Conservation (phyloP, 768 basidiomycete genomes). For the Tephrocybe sp. region DNA sequence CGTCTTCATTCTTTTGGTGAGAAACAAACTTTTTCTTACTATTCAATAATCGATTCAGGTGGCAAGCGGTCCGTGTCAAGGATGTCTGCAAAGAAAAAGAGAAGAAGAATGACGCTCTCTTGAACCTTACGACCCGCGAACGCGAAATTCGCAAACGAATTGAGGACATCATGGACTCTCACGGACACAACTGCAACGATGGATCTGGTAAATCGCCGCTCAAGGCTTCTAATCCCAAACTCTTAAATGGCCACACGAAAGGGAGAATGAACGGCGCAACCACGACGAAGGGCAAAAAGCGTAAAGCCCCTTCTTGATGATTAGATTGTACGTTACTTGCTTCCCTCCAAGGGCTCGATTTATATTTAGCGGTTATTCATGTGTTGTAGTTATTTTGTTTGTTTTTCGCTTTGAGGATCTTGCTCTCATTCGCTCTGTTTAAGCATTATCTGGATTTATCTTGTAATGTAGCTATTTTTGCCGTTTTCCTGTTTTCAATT, state of each 20-base stretch:
- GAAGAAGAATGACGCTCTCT: constrained; percentile 64
- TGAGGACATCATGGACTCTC: constrained; percentile 66
- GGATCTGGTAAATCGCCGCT: constrained; percentile 31
- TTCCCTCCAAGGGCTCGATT: constrained; percentile 7
- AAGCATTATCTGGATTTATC: constrained; percentile 1
- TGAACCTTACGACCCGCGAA: constrained; percentile 68
- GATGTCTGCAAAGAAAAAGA: constrained; percentile 78
- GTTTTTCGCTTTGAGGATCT: constrained; percentile 8
- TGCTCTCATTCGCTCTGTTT: constrained; percentile 9
- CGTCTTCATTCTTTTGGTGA: background rate
- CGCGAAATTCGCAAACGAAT: constrained; percentile 76
- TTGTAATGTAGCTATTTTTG: constrained; percentile 7
- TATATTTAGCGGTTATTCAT: background rate
- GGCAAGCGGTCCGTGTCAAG: constrained; percentile 73
- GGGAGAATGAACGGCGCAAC: constrained; percentile 36
- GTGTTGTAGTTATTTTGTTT: constrained; percentile 6
- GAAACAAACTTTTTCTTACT: constrained; percentile 10
- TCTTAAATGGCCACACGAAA: constrained; percentile 47
- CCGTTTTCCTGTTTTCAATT: constrained; percentile 9
- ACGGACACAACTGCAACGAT: constrained; percentile 33
- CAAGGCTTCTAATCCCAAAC: constrained; percentile 34
- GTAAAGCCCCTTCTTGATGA: constrained; percentile 39
- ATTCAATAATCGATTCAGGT: constrained; percentile 37
- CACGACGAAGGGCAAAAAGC: constrained; percentile 61
- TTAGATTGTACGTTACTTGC: constrained; percentile 26